phyloP scores from a whole-genome alignment of 163 green algal species.

The Scenedesmus sp. region DNA sequence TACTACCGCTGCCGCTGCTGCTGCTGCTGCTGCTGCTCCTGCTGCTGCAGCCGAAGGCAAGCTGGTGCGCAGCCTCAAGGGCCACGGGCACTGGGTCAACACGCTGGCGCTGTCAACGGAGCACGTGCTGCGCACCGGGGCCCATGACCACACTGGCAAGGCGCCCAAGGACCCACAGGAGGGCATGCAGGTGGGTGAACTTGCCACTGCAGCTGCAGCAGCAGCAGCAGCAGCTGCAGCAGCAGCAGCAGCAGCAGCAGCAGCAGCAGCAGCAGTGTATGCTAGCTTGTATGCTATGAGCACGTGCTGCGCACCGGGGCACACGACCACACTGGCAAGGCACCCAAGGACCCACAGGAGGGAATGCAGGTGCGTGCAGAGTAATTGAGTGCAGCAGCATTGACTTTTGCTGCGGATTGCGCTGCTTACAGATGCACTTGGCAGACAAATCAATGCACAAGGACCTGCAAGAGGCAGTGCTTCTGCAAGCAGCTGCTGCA shows the following conservation, averaged over 20 bases:
- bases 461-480: too few species aligned
- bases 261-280: too few species aligned
- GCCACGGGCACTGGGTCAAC: conserved; percentile 99
- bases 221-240: too few species aligned
- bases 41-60: conserved; percentile 71
- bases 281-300: too few species aligned
- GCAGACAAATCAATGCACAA: too few species aligned
- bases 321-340: conserved; percentile 89
- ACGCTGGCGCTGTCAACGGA: conserved; percentile 93
- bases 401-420: not conserved
- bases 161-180: conserved; percentile 70
- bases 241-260: too few species aligned
- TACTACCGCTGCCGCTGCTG: not conserved
- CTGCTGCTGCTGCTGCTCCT: not conserved
- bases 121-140: conserved; percentile 84
- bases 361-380: conserved; percentile 64
- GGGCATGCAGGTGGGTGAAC: conserved; percentile 63
- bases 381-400: not conserved
- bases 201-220: too few species aligned
- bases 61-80: conserved; percentile 82
- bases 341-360: conserved; percentile 69
- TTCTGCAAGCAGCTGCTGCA: too few species aligned
- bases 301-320: conserved; percentile 86
- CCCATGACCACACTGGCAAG: conserved; percentile 90
- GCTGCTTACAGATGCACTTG: too few species aligned